phyloP scores from a whole-genome alignment of 2,329 filamentous ascomycete species.

The Sclerotinia sclerotiorum region DNA sequence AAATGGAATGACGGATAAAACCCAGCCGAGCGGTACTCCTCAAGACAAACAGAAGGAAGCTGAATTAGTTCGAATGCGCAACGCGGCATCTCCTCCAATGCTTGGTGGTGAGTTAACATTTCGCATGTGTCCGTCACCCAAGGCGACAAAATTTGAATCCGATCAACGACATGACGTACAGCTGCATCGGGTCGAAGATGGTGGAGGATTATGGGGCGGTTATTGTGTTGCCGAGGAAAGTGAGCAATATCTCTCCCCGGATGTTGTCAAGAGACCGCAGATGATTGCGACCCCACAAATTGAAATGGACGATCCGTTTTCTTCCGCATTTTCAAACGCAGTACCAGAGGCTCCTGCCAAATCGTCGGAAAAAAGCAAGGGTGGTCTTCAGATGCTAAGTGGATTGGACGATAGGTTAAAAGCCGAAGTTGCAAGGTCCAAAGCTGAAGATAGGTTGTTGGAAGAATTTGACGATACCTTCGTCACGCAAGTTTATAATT shows the following conservation, averaged over 20 bases:
- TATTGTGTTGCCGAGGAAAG: slow-evolving; percentile 54
- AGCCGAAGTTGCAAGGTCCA: slow-evolving; percentile 33
- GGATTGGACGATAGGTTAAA: slow-evolving; percentile 37
- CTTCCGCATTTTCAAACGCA: slow-evolving; percentile 34
- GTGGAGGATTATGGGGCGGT: slow-evolving; percentile 74
- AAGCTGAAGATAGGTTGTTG: slow-evolving; percentile 44
- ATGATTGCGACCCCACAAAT: slow-evolving; percentile 43
- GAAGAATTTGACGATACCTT: slow-evolving; percentile 79
- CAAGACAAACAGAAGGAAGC: slow-evolving; percentile 36
- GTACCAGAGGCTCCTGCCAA: slow-evolving; percentile 22
- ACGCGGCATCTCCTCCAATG: slow-evolving; percentile 75
- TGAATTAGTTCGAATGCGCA: slow-evolving; percentile 54
- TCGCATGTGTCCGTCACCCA: slow-evolving; percentile 77
- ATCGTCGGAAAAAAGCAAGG: slow-evolving; percentile 17
- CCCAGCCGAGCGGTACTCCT: slow-evolving; percentile 24
- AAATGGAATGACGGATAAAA: slow-evolving; percentile 40
- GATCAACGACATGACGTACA: slow-evolving; percentile 61
- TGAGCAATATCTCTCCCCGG: slow-evolving; percentile 41
- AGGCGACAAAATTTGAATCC: slow-evolving; percentile 79
- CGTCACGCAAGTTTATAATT: slow-evolving; percentile 96
- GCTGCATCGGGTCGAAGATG: slow-evolving; percentile 56
- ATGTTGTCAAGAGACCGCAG: slow-evolving; percentile 35
- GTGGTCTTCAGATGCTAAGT: slow-evolving; percentile 39
- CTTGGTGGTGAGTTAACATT: slow-evolving; percentile 79
- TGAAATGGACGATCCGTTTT: slow-evolving; percentile 42